Base-by-base conservation (phyloP, 495 filamentous ascomycete species). In the Lasiosphaeria hispida region DNA sequence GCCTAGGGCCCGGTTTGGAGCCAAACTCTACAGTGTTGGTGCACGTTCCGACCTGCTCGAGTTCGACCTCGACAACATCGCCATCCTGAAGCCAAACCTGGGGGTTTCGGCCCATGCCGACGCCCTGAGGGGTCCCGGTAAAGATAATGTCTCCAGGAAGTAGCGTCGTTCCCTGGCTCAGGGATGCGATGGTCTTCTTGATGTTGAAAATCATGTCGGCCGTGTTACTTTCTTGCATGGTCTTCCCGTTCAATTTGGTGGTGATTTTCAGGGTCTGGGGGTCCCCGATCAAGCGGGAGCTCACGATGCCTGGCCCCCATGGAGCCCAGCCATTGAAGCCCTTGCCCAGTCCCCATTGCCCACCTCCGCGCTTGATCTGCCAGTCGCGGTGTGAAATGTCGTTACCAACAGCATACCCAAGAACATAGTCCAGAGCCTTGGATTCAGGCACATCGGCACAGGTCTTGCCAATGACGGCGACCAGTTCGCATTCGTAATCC, bases 261-360 rank as follows among this genome's bases (percentile, higher is more conserved):
- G 70, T 72, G 44, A 93, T 91, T 30, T 72, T 75, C 54, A 92
- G 70, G 14, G 70, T 75, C 69, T 90, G 87, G 0, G 90, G 90
- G 66, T 92, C 84, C 36, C 75, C 68, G 61, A 94, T 87, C 57
- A 91, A 41, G n/a, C 70, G 72, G 50, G 76, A 73, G 37, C 81
- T 84, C 17, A 91, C 88, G 62, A 94, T 91, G 0, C 87, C 90
- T 11, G 91, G 91, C 2, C 91, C 91, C 62, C 83, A 88, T 0
- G 90, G 91, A n/a, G 89, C 90, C 90, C 89, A 94, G 43, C 88
- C 87, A 73, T 96, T 90, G 64, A 91, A 94, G 3, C 89, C 87
- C 69, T 96, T 96, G 0, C 90, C 90, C 4, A 92, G 62, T 0
- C 77, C 77, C 91, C 90, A 95, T 71, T 94, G 91, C 0, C 89